Base-by-base conservation (phyloP, 2,329 filamentous ascomycete species). In the Hirsutella rhossiliensis region DNA sequence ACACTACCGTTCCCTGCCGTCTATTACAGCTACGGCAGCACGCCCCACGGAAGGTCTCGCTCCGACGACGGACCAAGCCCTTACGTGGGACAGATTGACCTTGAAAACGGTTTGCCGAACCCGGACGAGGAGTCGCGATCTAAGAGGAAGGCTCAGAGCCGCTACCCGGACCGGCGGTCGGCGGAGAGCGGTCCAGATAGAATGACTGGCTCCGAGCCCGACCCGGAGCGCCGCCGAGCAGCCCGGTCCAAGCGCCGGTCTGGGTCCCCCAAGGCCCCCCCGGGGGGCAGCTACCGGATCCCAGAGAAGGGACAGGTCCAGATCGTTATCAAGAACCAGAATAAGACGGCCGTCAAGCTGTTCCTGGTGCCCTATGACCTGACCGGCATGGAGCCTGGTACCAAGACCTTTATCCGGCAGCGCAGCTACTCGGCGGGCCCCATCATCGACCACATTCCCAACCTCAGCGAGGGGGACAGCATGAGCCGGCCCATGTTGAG, bases 291-390 rank as follows among this genome's bases (percentile, higher is more conserved):
- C 56, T 98, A 97, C 61, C 82, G 92, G 38, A 95, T 98, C 43
- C 92, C 92, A 0, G 82, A 92, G 56, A 84, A 89, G 61, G 92
- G 92, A 0, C 92, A 97, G 62, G 71, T 98, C 13, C 92, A 98
- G 56, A 94, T 98, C 50, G 83, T 98, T 48, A 87, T 98, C 60
- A 97, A 97, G 61, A 98, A 97, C 55, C 90, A 89, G 15, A 95
- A 97, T 66, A 97, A 97, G 60, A 97, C 92, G 4, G 92, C 92
- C 1, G 90, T 97, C 44, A 97, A 98, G 62, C 71, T 98, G 1
- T 97, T 97, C 54, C 72, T 97, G 20, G 79, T 98, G 3, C 92
- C 90, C 0, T 98, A 97, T 54, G 88, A 97, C 58, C 70, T 98
- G 1, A 75, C 79, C 1, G 90, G 87, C 42, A 98, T 98, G 90